Base-by-base conservation (phyloP, 2,329 filamentous ascomycete genomes). In the Metarhizium album region DNA sequence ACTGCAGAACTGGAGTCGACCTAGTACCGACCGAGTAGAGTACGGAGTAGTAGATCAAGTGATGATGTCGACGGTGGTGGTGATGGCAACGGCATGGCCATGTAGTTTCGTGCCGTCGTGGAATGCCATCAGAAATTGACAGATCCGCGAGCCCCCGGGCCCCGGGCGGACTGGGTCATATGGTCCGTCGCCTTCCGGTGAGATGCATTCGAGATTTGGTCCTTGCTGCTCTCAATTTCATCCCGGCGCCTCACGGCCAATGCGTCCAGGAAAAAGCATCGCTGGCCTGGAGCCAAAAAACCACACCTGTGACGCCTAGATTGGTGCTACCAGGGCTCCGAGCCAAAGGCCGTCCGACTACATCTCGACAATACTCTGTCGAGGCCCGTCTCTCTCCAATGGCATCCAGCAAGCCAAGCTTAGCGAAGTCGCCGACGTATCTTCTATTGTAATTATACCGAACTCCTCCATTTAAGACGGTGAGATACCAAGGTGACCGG, bases 211-310 rank as follows among this genome's bases (percentile, higher is more conserved):
- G 31, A 42, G 2, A 45, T 27, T 42, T 27, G 40, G 27, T 13
- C 45, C 14, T 14, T 40, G 50, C 42, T 48, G 40, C 14, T 43
- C 16, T 40, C 24, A 29, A 52, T 46, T n/a, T 48, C 23, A 31
- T 38, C 24, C 3, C 2, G 27, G 45, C 16, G 37, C 18, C 18
- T 20, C n/a, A 16, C 11, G 38, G 45, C 40, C 46, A 51, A 35
- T 42, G 45, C 38, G 31, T 16, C 9, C 2, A 40, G 29, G 6
- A 42, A 40, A 22, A 38, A 18, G 29, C 33, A 47, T 31, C 2
- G 29, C 42, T 16, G 11, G 22, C 45, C 18, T 23, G 23, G 27
- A 38, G 29, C 23, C 49, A 42, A 35, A 27, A 35, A 40, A 29
- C 24, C 29, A 33, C 38, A 40, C 29, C 27, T 27, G 22, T 42